Evolutionary conservation across 805 yeast genomes (phyloP), one percentile per base, ranked within the genome.

Genomic region (Dipodascopsis uninucleata): DNA sequence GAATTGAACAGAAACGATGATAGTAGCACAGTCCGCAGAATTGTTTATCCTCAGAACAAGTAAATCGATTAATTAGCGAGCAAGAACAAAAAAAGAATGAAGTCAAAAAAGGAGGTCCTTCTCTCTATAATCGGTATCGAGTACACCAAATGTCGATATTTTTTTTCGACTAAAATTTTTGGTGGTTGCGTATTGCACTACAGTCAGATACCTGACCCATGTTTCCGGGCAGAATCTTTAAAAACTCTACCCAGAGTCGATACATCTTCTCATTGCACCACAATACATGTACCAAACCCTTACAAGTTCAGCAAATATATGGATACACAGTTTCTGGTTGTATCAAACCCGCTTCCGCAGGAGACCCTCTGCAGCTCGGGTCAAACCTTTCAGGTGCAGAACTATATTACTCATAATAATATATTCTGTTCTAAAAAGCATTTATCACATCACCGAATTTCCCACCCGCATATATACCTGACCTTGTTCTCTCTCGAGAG

Each of bases 111-210:
- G 37, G 21, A n/a, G 31, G 35, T 36, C 45, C 50, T 49, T 49
- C 33, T 39, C 28, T 33, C 35, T 20, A 36, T 49, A 49, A 49
- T 49, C 54, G 54, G 54, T 49, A 49, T 49, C 54, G 54, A 41
- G 54, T 49, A 45, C 54, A 41, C 39, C 8, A 33, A 5, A n/a
- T 10, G 40, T 9, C 8, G 41, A 38, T 14, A 36, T n/a, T n/a
- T n/a, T n/a, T n/a, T n/a, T n/a, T n/a, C n/a, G n/a, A 36, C 31
- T 10, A 7, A n/a, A 16, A 18, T 32, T 16, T 12, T 21, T 47
- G 38, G 43, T 39, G 54, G 33, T 38, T 51, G 52, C 54, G 54
- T 45, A 49, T 49, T 46, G 54, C 54, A 49, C 54, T 49, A 31
- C 53, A 48, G 25, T 45, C 36, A 24, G 14, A 24, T 17, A 26